These are phyloP conservation scores for Salix arbutifolia DNA, from an alignment of 345 rosid genomes.

Conservation along the genomic window DNA sequence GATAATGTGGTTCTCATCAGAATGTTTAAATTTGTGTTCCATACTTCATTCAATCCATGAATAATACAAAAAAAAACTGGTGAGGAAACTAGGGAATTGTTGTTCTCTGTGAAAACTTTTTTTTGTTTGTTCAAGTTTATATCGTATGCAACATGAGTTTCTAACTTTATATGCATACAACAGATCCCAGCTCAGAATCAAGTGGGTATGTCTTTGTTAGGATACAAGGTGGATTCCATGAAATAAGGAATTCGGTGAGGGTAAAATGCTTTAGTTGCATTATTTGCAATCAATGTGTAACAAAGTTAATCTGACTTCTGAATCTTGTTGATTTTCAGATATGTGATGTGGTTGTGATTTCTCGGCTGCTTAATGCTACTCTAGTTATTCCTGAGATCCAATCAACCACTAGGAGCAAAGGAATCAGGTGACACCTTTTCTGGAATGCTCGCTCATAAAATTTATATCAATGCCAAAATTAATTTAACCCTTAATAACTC, in stretches of 20 bases:
- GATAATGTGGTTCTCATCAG: not conserved
- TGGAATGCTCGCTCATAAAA: not conserved
- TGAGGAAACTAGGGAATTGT: not conserved
- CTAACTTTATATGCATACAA: slow-evolving; percentile 13
- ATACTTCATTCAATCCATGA: not conserved
- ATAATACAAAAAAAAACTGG: not conserved
- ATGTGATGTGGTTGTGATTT: slow-evolving; percentile 70
- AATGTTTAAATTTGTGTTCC: not conserved
- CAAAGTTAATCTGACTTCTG: not conserved
- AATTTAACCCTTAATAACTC: not conserved
- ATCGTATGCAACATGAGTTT: not conserved
- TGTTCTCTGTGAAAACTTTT: not conserved
- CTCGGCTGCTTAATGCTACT: slow-evolving; percentile 91
- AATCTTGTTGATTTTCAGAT: slow-evolving; percentile 43
- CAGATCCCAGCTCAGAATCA: slow-evolving; percentile 58
- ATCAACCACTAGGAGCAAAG: slow-evolving; percentile 97
- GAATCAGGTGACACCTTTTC: slow-evolving; percentile 61
- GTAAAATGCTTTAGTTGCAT: not conserved
- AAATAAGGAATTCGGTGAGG: slow-evolving; percentile 92
- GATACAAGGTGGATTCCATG: slow-evolving; percentile 98
- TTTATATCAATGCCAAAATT: not conserved
- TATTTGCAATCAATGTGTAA: not conserved
- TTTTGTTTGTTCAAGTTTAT: not conserved
- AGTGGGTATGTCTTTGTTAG: slow-evolving; percentile 82
- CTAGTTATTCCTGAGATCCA: slow-evolving; percentile 93